Evolutionary conservation across 1,284 basidiomycete genomes (phyloP).

Genomic region (Boletus smithii): DNA sequence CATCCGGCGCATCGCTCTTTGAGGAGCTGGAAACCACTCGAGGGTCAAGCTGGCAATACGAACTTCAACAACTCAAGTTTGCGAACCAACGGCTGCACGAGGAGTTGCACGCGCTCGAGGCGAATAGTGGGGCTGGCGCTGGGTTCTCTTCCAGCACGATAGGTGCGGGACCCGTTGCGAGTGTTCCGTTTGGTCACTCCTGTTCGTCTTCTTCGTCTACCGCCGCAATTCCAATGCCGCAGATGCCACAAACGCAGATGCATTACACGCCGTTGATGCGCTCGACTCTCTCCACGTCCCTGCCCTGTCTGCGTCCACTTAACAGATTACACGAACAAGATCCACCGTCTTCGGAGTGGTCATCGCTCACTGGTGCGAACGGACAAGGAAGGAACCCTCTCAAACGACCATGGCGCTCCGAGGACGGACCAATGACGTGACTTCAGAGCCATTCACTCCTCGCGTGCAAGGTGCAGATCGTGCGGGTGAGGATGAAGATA

Average conservation of each 20-base stretch:
- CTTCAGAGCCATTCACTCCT: not conserved
- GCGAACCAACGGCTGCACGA: slow-evolving; percentile 70
- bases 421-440: slow-evolving; percentile 22
- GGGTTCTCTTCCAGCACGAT: not conserved
- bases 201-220: not conserved
- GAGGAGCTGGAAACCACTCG: slow-evolving; percentile 66
- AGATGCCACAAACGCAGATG: slow-evolving; percentile 3
- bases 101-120: slow-evolving; percentile 60
- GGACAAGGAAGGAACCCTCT: slow-evolving; percentile 22
- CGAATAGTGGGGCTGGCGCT: not conserved
- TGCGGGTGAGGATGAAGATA: not conserved
- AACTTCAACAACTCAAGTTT: slow-evolving; percentile 80
- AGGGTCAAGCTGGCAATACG: slow-evolving; percentile 87
- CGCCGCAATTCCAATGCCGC: not conserved
- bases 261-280: slow-evolving; percentile 9
- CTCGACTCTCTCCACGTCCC: slow-evolving; percentile 3
- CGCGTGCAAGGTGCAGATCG: not conserved
- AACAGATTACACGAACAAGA: slow-evolving; percentile 22
- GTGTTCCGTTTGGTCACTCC: not conserved
- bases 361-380: slow-evolving; percentile 32
- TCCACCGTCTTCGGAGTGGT: slow-evolving; percentile 28
- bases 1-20: slow-evolving; percentile 54
- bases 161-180: not conserved
- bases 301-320: not conserved
- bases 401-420: slow-evolving; percentile 29